A percentile compares a stretch with the other conserved stretches of the same genome.
phyloP scores from a whole-genome alignment of 2,329 filamentous ascomycete genomes.

The Phaeophleospora eucalypticola region DNA sequence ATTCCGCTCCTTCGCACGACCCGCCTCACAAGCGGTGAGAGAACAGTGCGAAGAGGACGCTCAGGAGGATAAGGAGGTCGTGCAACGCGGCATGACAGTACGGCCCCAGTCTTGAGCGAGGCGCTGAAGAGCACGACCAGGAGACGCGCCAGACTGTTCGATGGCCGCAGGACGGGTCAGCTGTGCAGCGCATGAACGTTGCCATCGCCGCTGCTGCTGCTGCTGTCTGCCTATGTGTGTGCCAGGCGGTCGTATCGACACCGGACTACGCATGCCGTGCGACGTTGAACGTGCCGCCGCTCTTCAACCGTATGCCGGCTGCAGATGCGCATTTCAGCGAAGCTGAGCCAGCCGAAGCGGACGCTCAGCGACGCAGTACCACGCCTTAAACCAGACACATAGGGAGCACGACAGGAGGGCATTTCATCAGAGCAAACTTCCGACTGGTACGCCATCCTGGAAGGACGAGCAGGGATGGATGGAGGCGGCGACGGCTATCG shows the following conservation, averaged over 20 bases:
- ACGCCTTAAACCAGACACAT: constrained; percentile 5
- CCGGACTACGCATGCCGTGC: constrained; percentile 9
- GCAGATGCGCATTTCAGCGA: constrained; percentile 3
- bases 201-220: too few species aligned
- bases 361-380: constrained; percentile 6
- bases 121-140: too few species aligned
- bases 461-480: neutral
- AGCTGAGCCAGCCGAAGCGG: constrained; percentile 4
- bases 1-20: too few species aligned
- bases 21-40: too few species aligned
- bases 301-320: constrained; percentile 11
- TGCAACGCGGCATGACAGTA: too few species aligned
- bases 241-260: constrained; percentile 8
- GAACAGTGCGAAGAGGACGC: too few species aligned
- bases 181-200: neutral
- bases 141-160: too few species aligned
- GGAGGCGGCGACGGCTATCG: too few species aligned
- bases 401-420: constrained; percentile 5
- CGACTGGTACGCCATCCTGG: constrained; percentile 4
- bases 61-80: too few species aligned
- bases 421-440: constrained; percentile 14
- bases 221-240: too few species aligned
- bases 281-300: constrained; percentile 8
- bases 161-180: neutral
- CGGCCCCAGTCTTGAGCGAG: too few species aligned